Evolutionary conservation across 805 yeast species (phyloP), one percentile per base, ranked within the genome.

Genomic region (Blastobotrys terrestris): DNA sequence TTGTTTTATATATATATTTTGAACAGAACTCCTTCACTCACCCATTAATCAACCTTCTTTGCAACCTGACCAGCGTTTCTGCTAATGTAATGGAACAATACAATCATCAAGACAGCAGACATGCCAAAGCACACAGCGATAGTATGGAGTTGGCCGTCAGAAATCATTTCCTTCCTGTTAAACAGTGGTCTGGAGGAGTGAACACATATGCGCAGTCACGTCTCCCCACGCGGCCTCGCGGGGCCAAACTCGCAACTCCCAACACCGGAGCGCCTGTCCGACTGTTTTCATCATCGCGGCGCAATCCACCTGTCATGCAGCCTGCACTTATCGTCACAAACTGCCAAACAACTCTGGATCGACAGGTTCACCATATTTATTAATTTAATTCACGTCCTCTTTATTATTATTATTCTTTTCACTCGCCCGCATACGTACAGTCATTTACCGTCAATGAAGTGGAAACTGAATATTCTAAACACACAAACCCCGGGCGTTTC

Each of bases 41-140:
- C 45, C 7, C 18, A 22, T 16, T 43, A 43, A 6, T 43, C 21
- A 11, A 19, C 14, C 21, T 43, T n/a, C 31, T 45, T 26, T 7
- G 16, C 31, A 26, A 7, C 19, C 44, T 20, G 16, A 13, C 35
- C 20, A 4, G 39, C 16, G 39, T 48, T 48, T 21, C 86, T 77
- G 44, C 78, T 69, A 35, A 84, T 74, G 35, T 83, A 77, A 58
- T 89, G 94, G 70, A 85, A 91, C 2, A 84, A 72, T 45, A 87
- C 70, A 40, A 90, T 85, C 60, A 91, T 74, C 1, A 81, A 76
- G 67, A 89, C 77, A 56, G 94, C 81, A 3, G 80, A 65, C 52
- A 89, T 67, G 3, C 97, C 97, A 59, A 86, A 84, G 11, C 80
- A 68, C 46, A 87, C 76, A 49, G 87, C 95, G 45, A 88, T 72